Evolutionary conservation across 2,329 filamentous ascomycete species (phyloP), one percentile per base, ranked within the genome.

Genomic region (Colletotrichum scovillei): DNA sequence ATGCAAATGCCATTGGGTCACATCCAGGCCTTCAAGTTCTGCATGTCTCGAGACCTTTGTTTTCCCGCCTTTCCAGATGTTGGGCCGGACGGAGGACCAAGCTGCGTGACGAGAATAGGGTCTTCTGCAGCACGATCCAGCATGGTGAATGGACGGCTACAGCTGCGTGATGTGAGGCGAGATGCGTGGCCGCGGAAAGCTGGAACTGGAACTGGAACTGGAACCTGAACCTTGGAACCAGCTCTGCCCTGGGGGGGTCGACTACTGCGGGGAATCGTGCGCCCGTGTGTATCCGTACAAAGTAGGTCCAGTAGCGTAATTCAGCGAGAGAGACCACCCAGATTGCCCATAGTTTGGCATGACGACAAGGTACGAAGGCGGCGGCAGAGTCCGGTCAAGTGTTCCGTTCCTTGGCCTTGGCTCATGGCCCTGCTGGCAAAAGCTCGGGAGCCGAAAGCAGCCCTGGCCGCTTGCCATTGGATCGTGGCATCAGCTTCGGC

Each of bases 91-190:
- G 70, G 70, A 73, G 46, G 60, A 70, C 32, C 55, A 73, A 28
- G 35, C 55, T 70, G 70, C 67, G 70, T 32, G 70, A 28, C n/a
- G 60, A 68, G 49, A 66, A 73, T 66, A 49, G 67, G 66, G 53
- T 69, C 38, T 68, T 42, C 24, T 56, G 66, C 52, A 63, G 57
- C 35, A 30, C 46, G 7, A 53, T 2, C n/a, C 26, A 63, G 46
- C 42, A 30, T 63, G 46, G 28, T 53, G 49, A 53, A 53, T 11
- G 49, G 60, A 32, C 55, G 56, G 66, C 58, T 46, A 59, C 38
- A 63, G 19, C 59, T 56, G 42, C 63, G 30, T 38, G 55, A 30
- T 42, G 63, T 70, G 55, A 72, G 57, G 69, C 57, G 63, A 68
- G 57, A 46, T 68, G 69, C 35, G n/a, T 55, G 46, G 19, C 63